phyloP scores from a whole-genome alignment of 192 early-diverging fungal genomes.

The Jimgerdemannia flammicorona region DNA sequence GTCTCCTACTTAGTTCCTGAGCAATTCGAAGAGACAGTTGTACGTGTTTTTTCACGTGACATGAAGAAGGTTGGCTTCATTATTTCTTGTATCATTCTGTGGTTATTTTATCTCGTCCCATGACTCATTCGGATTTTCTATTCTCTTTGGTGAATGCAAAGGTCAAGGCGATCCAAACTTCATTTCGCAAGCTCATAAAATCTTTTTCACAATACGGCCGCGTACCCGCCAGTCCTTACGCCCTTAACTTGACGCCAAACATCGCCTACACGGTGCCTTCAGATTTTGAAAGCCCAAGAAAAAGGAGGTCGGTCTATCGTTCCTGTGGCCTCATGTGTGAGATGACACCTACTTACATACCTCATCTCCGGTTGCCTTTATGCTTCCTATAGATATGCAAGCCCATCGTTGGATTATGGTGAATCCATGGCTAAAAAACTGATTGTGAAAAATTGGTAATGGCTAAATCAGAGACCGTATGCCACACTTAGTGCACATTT shows the following conservation, averaged over 20 bases:
- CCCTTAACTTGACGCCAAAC: slow-evolving; percentile 4
- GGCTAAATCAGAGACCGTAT: no score
- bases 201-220: not conserved
- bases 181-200: slow-evolving; percentile 21
- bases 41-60: slow-evolving; percentile 65
- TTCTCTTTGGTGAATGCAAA: slow-evolving; percentile 25
- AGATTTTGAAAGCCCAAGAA: slow-evolving; percentile 15
- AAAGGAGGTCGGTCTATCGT: not conserved
- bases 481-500: no score
- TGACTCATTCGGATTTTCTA: slow-evolving; percentile 14
- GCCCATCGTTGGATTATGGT: no score
- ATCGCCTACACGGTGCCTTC: slow-evolving; percentile 14
- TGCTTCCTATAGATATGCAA: no score
- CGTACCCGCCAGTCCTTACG: not conserved
- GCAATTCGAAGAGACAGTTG: slow-evolving; percentile 62
- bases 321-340: not conserved
- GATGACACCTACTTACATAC: no score
- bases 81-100: not conserved
- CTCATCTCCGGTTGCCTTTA: no score
- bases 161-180: slow-evolving; percentile 29
- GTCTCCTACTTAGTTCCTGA: slow-evolving; percentile 69
- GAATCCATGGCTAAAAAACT: no score
- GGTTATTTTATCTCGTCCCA: not conserved
- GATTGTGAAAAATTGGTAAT: no score
- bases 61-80: slow-evolving; percentile 34